These are phyloP conservation scores for Histomonas meleagridis DNA, from an alignment of 208 protist species.

Conservation along the genomic window DNA sequence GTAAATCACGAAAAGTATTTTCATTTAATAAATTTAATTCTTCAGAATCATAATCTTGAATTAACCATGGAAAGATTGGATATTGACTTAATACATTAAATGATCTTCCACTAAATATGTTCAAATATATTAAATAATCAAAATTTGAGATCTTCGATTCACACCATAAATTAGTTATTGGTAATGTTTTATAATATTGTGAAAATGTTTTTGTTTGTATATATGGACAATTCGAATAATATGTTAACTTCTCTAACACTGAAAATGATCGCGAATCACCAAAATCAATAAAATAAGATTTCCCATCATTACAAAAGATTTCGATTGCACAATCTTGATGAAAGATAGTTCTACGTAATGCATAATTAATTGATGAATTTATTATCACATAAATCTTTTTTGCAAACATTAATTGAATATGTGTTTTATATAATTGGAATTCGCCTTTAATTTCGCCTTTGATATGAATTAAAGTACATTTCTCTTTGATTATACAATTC, in stretches of 20 bases:
- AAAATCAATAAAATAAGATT: conserved; percentile 21
- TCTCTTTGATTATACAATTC: background rate
- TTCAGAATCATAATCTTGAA: background rate
- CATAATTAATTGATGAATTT: background rate
- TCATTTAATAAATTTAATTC: background rate
- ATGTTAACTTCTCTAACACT: background rate
- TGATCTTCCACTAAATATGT: conserved; percentile 79
- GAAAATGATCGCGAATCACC: background rate
- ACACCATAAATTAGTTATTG: background rate
- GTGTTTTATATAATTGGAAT: background rate
- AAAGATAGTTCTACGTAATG: background rate
- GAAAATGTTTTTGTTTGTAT: background rate
- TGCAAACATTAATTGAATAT: background rate
- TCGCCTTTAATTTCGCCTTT: background rate
- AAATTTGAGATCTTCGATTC: conserved; percentile 65
- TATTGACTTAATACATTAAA: conserved; percentile 86
- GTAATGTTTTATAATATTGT: background rate
- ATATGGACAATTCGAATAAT: too few species aligned
- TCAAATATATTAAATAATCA: conserved; percentile 91
- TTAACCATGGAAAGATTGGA: conserved; percentile 38
- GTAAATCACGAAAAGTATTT: background rate
- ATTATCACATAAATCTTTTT: background rate
- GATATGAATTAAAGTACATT: background rate
- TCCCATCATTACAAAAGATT: background rate
- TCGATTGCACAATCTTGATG: conserved; percentile 23